phyloP scores from a whole-genome alignment of 73 alveolate species.

The Blepharisma japonicum region DNA sequence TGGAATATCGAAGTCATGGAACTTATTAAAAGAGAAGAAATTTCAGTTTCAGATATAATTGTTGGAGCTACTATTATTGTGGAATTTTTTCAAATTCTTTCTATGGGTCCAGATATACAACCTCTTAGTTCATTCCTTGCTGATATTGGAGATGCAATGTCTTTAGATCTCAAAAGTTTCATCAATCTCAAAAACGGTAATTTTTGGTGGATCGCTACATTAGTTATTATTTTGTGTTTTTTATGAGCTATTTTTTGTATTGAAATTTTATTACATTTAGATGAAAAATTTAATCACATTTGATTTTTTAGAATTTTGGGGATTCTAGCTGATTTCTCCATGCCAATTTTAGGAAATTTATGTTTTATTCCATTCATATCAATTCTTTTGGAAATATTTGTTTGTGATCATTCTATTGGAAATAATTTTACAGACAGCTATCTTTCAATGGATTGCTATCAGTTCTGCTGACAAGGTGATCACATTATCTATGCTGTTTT shows the following conservation, averaged over 20 bases:
- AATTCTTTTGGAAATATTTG: too few relatives aligned
- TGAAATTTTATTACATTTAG: neutral
- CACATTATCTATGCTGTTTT: neutral
- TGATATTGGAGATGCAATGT: conserved; percentile 2
- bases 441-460: conserved; percentile 25
- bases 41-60: neutral
- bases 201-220: neutral
- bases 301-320: neutral
- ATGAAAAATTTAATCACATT: neutral
- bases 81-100: conserved; percentile 30
- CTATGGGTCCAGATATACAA: conserved; percentile 11
- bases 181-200: neutral
- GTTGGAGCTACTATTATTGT: conserved; percentile 12
- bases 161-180: neutral
- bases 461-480: conserved; percentile 19
- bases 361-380: too few relatives aligned
- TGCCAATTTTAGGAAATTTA: too few relatives aligned
- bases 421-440: conserved; percentile 17
- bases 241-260: neutral
- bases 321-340: neutral
- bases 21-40: neutral
- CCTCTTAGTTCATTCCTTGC: neutral
- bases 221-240: neutral
- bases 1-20: neutral
- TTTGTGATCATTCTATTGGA: too few relatives aligned